phyloP scores from a whole-genome alignment of 495 filamentous ascomycete genomes.

The Symbiotaphrina buchneri region DNA sequence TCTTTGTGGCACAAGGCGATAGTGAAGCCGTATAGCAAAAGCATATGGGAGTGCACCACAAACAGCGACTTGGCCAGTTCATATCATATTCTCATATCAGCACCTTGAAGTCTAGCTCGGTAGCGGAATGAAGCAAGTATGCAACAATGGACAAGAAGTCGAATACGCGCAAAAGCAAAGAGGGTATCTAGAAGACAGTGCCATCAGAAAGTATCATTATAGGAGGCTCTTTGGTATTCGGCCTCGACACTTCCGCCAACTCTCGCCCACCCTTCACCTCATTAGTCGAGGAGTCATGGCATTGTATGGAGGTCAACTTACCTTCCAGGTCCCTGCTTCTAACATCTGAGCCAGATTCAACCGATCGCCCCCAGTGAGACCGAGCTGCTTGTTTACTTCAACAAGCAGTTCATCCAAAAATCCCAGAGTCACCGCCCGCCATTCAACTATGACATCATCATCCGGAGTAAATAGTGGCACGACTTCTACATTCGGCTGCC shows the following conservation, averaged over 20 bases:
- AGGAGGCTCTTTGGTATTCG: slow-evolving; percentile 90
- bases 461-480: slow-evolving; percentile 60
- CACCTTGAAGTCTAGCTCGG: no score
- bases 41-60: no score
- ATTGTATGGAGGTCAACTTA: slow-evolving; percentile 13
- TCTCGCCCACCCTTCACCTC: slow-evolving; percentile 64
- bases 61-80: no score
- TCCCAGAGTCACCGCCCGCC: slow-evolving; percentile 63
- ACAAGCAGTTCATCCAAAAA: slow-evolving; percentile 55
- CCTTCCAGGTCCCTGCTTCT: slow-evolving; percentile 93
- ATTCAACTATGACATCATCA: slow-evolving; percentile 75
- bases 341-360: slow-evolving; percentile 58
- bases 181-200: slow-evolving; percentile 57
- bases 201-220: slow-evolving; percentile 94
- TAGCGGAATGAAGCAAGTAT: no score
- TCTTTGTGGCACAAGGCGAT: no score
- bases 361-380: slow-evolving; percentile 26
- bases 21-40: no score
- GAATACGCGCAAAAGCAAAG: background rate
- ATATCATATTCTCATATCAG: no score
- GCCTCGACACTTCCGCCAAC: slow-evolving; percentile 83
- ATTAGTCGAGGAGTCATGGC: background rate
- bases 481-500: slow-evolving; percentile 46
- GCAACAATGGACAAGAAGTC: no score
- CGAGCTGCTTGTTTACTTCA: slow-evolving; percentile 46